Evolutionary conservation across 2,329 filamentous ascomycete genomes (phyloP), one percentile per base, ranked within the genome.

Genomic region (Immersiporthe knoxdaviesiana): DNA sequence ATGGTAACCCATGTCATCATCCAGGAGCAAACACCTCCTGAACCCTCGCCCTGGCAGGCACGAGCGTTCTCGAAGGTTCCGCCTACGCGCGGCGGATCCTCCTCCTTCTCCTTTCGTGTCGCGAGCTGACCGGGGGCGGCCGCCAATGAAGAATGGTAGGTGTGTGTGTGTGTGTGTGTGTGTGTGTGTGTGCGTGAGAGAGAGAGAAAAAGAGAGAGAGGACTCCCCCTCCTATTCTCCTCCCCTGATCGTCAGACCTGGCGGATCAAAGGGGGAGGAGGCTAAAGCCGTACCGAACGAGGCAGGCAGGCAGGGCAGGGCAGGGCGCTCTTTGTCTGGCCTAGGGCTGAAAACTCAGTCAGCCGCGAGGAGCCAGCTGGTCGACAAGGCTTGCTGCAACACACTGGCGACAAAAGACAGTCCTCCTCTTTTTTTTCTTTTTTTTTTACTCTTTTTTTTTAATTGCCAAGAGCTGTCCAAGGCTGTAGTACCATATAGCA

Each of bases 201-300:
- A n/a, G n/a, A n/a, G n/a, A n/a, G n/a, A n/a, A n/a, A n/a, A n/a
- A n/a, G 41, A 44, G 41, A 21, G 16, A 16, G 11, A 14, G 16
- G 21, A 44, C 3, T 5, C 44, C 10, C 44, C 44, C 44, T 3
- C 18, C 44, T 12, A 10, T 39, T n/a, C n/a, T n/a, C n/a, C 37
- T 12, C 44, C 18, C 18, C 52, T 32, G 52, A 30, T 30, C 52
- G 24, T 30, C 52, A 18, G 52, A 30, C 52, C 24, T 56, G 52
- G 44, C 52, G 52, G 52, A 56, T 30, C 52, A 56, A 56, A 56
- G 32, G 52, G 52, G 52, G 52, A 30, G 52, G 52, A 56, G 52
- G 52, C 52, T 30, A 16, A 56, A 56, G 12, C 52, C 52, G 52
- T 56, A 30, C 24, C 52, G 52, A 30, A 30, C 52, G 18, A 47